Base-by-base conservation (phyloP, 805 yeast genomes). In the Teunomyces pallodes region DNA sequence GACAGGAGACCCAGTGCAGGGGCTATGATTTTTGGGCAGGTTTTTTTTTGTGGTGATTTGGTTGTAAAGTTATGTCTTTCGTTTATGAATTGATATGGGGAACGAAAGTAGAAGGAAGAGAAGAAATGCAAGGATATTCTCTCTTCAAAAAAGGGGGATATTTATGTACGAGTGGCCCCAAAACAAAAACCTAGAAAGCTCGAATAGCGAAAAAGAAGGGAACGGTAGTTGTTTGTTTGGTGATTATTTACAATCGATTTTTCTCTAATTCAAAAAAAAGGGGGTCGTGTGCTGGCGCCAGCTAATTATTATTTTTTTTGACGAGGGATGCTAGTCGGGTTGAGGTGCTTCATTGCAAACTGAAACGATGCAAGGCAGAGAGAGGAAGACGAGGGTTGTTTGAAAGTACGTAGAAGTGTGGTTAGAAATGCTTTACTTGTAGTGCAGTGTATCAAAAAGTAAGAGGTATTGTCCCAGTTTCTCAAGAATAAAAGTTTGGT, bases 261-360 rank as follows among this genome's bases (percentile, higher is more conserved):
- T 38, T n/a, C 24, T 20, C 6, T 20, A 20, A 13, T 13, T 32
- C 13, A 32, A 32, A 31, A 31, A 32, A 32, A 32, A 32, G 35
- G 41, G 41, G 41, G 41, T 38, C 41, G 41, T 38, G 41, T 26
- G 41, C 41, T 38, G 41, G 41, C 41, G 16, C 27, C 41, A 24
- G n/a, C 7, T 20, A 24, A 36, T 9, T 13, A 13, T 31, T 10
- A 6, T 10, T 17, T 38, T 38, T 38, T 26, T 38, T 24, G 41
- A 38, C 41, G 41, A 38, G 16, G 16, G 39, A 6, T 10, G 30
- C 6, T 29, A 20, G 6, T 24, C 13, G 5, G 35, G 17, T 32
- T 32, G 13, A 32, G 14, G 30, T 24, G 41, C 16, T 8, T 16
- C 30, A 38, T 38, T 38, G 27, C 27, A 24, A 9, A 12, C 10